Percentiles rank a stretch among this genome's conserved stretches.
Conservation (phyloP, 768 basidiomycete genomes). For the Mycena alexandri region DNA sequence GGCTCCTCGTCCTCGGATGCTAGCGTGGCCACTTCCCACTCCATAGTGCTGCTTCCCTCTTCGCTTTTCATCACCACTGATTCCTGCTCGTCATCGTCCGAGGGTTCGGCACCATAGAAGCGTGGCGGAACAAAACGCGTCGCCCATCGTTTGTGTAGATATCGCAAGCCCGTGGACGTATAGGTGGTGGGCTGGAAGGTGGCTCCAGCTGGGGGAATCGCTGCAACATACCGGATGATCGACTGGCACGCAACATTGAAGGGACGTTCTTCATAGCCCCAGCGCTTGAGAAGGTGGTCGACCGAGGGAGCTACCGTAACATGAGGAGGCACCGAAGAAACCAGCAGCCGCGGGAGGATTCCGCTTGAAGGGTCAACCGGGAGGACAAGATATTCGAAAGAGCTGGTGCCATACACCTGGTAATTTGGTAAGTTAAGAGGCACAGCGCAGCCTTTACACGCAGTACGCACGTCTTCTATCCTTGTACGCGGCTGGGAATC, state of each 20-base stretch:
- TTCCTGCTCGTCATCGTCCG: background rate
- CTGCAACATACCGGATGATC: background rate
- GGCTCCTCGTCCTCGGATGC: constrained; percentile 5
- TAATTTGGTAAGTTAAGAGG: background rate
- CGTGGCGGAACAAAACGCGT: background rate
- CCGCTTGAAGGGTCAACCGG: constrained; percentile 2
- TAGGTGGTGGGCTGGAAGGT: background rate
- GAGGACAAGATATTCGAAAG: constrained; percentile 18
- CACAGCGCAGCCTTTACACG: background rate
- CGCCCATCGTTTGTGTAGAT: constrained; percentile 6
- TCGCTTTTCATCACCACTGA: too few relatives aligned
- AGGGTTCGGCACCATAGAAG: constrained; percentile 13
- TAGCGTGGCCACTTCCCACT: constrained; percentile 8
- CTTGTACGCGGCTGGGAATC: background rate
- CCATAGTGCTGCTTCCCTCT: constrained; percentile 17
- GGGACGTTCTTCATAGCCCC: background rate
- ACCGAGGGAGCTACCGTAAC: background rate
- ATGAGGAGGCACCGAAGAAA: constrained; percentile 10
- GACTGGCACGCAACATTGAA: background rate
- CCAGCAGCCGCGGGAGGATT: background rate
- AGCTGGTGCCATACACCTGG: background rate
- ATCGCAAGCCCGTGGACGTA: background rate
- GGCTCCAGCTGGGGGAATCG: background rate
- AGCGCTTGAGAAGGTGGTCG: constrained; percentile 1
- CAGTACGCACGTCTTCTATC: constrained; percentile 13